Base-by-base conservation (phyloP, 805 yeast species). In the Starmera quercuum region DNA sequence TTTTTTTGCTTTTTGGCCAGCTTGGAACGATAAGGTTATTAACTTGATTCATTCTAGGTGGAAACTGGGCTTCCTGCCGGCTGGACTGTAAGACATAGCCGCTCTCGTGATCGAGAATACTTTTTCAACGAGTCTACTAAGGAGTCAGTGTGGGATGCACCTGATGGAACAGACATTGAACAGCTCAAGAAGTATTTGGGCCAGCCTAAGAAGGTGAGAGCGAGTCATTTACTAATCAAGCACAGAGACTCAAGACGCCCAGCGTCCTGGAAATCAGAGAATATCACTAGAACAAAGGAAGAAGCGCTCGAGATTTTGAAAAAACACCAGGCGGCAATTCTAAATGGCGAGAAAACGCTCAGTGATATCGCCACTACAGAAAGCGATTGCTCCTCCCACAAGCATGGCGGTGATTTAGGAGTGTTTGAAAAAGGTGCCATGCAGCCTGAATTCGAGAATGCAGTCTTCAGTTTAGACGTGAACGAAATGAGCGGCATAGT, bases 401-500 rank as follows among this genome's bases (percentile, higher is more conserved):
- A 81, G 30, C 78, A 83, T 50, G 86, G 87, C 15, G 98, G 98
- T 30, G 98, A 92, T 56, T 66, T 92, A 47, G 97, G 98, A 0
- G 76, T 63, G 51, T 92, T 92, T 53, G 85, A 83, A 17, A 76
- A 70, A 40, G 96, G 96, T 26, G 87, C 81, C 47, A 92, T 92
- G 98, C 97, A 92, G 58, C 95, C 95, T 23, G 63, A 81, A 38
- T 92, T 92, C 52, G 98, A 92, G 58, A 78, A 78, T 39, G 95
- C 92, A 2, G 79, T 95, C 2, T 90, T 83, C 55, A 78, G 61
- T 5, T 64, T 92, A 44, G 75, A 83, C 43, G 78, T 86, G 15
- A 95, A 95, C 15, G 92, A 88, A 53, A 56, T 83, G 29, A 80
- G 92, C 50, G 83, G 75, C 29, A 73, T 87, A 19, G 83, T 92